Conservation (phyloP, 164 flowering plant species). For the grape (Vitis vinifera) region DNA sequence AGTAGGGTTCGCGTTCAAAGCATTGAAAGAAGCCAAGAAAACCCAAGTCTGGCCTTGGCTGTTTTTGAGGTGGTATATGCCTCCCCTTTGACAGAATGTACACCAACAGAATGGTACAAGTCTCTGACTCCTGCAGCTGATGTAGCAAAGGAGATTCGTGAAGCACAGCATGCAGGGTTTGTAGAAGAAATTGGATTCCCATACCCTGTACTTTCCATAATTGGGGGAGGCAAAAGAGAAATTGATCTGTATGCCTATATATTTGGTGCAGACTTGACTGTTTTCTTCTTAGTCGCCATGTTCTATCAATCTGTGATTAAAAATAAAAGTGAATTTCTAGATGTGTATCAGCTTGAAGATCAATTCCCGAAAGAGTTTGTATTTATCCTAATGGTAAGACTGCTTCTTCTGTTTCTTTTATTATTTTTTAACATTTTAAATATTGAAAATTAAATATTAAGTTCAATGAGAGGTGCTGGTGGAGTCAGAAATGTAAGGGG, state of each 20-base stretch:
- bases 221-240: slow-evolving; percentile 95
- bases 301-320: slow-evolving; percentile 89
- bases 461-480: not conserved
- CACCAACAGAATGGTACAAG: slow-evolving; percentile 54
- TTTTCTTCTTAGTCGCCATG: slow-evolving; percentile 88
- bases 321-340: slow-evolving; percentile 84
- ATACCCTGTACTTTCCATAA: slow-evolving; percentile 76
- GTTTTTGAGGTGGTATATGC: slow-evolving; percentile 92
- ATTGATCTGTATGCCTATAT: slow-evolving; percentile 96
- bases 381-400: slow-evolving; percentile 74
- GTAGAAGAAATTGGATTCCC: slow-evolving; percentile 74
- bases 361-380: slow-evolving; percentile 96
- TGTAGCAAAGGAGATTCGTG: slow-evolving; percentile 76
- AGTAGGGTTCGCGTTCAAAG: slow-evolving; percentile 91
- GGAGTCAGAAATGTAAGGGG: no score
- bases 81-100: slow-evolving; percentile 55
- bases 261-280: slow-evolving; percentile 87
- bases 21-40: slow-evolving; percentile 87
- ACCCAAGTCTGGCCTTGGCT: slow-evolving; percentile 67
- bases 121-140: slow-evolving; percentile 92
- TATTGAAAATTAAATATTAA: no score
- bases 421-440: not conserved
- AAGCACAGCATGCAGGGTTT: slow-evolving; percentile 51
- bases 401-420: not conserved
- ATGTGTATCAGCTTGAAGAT: slow-evolving; percentile 97